Evolutionary conservation across 2,329 filamentous ascomycete genomes (phyloP), one percentile per base, ranked within the genome.

Genomic region (Berkeleyomyces rouxiae): DNA sequence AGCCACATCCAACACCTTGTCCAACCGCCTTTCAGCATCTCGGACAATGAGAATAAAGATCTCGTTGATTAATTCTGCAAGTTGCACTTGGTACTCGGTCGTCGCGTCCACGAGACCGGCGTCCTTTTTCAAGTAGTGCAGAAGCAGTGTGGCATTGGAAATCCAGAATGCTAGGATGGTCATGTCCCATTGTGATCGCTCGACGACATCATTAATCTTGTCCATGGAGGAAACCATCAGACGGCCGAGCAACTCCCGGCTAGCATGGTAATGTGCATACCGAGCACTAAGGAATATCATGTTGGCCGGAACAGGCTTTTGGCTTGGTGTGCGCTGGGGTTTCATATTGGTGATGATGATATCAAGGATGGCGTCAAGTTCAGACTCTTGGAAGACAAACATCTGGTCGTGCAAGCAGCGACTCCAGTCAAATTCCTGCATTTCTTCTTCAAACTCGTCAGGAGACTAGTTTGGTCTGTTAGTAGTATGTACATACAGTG

Each of bases 101-200:
- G 92, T 97, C 7, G 87, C 85, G 69, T 86, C 82, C 5, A 91
- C 81, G 16, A 97, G 76, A 0, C 90, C 91, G 4, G 81, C 76
- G 68, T 99, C 93, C 74, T 99, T 99, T 72, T 96, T 96, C 61
- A 99, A 78, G 71, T 99, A 99, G 73, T 99, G 92, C 61, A 97
- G 77, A n/a, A 99, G 76, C 46, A 99, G 76, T 0, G 93, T 99
- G 7, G 90, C 90, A 72, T 99, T 99, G 1, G 93, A 97, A 70
- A 96, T 90, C 93, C 93, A 99, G 71, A 99, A 99, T 2, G 93
- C 93, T 44, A 99, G 78, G 67, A 99, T 96, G 0, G 93, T 99
- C 93, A 99, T 99, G 71, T 99, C 93, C 93, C 93, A 97, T 71
- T 99, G 93, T 70, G 92, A 85, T 65, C 82, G 82, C 73, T 97